These are phyloP conservation scores for Trichoderma gamsii DNA, from an alignment of 495 filamentous ascomycete species.

Conservation along the genomic window DNA sequence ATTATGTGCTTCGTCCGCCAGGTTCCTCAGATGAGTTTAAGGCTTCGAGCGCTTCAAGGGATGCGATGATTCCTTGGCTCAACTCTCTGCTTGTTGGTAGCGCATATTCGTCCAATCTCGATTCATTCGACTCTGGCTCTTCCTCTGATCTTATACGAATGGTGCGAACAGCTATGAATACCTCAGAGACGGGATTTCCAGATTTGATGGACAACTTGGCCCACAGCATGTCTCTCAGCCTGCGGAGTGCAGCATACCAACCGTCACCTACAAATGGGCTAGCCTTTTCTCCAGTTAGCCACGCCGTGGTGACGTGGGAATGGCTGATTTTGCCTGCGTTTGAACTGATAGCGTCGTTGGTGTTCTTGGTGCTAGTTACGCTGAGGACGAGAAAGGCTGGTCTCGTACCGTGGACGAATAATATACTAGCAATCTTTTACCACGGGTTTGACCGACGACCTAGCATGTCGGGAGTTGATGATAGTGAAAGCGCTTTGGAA, in stretches of 20 bases:
- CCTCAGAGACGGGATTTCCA: neutral
- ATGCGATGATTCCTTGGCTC: neutral
- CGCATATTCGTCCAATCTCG: neutral
- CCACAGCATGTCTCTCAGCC: constrained; percentile 1
- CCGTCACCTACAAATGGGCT: neutral
- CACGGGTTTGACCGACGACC: neutral
- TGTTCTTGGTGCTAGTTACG: neutral
- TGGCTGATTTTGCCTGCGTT: neutral
- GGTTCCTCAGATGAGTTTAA: neutral
- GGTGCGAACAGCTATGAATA: neutral
- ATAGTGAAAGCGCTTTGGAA: neutral
- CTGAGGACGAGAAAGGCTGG: constrained; percentile 1
- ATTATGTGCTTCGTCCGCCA: neutral
- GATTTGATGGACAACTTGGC: constrained; percentile 6
- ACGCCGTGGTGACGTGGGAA: constrained; percentile 5
- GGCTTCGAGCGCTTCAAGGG: neutral
- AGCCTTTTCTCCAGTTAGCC: neutral
- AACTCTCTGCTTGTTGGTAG: neutral
- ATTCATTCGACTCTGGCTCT: neutral
- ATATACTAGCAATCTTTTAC: neutral
- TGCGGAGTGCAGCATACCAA: neutral
- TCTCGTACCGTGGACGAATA: neutral
- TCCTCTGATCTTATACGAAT: neutral
- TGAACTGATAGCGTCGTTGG: neutral
- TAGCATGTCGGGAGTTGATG: neutral